These are phyloP conservation scores for bread wheat (Triticum aestivum) DNA, from an alignment of 176 grass and related monocot genomes.

Conservation along the genomic window IWGSC_CS_RefSeq_v2.1 NC_057810.1:476169043-476169542, in stretches of 20 bases:
- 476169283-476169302: conserved; percentile 22
- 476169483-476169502: not conserved
- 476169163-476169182: not conserved
- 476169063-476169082: not conserved
- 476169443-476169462: not conserved
- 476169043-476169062: not conserved
- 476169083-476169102: too few species aligned
- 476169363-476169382: conserved; percentile 17
- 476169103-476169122: not conserved
- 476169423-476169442: not conserved
- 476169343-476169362: conserved; percentile 11
- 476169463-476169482: not conserved
- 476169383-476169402: not conserved
- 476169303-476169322: conserved; percentile 21
- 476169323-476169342: conserved; percentile 17
- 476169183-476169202: not conserved
- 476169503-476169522: conserved; percentile 1
- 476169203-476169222: not conserved
- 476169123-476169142: not conserved
- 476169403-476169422: conserved; percentile 11
- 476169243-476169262: not conserved
- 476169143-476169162: not conserved
- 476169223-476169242: not conserved
- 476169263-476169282: not conserved
- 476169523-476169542: conserved; percentile 6